Percentiles rank a stretch among this genome's conserved stretches.
Conservation (phyloP, 495 filamentous ascomycete genomes). For the Penicillium simplicissimum region DNA sequence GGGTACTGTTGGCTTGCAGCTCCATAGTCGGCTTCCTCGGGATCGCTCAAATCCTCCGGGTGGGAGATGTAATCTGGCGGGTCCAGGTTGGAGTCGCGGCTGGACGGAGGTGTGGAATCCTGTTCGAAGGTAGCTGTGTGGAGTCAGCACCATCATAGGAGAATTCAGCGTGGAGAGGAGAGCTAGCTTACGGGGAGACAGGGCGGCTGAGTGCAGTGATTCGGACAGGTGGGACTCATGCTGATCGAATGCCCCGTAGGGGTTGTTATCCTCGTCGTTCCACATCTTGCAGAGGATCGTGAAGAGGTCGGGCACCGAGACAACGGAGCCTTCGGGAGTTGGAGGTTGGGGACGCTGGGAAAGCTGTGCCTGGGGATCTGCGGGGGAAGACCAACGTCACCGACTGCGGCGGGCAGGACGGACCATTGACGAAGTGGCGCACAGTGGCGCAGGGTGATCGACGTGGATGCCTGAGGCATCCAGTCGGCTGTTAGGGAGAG, state of each 20-base stretch:
- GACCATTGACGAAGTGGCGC: conserved; percentile 10
- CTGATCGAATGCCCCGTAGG: conserved; percentile 87
- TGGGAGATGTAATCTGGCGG: conserved; percentile 61
- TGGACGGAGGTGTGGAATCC: conserved; percentile 50
- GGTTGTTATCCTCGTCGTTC: conserved; percentile 96
- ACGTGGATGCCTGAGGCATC: background rate
- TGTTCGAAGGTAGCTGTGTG: conserved; percentile 43
- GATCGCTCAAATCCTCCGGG: conserved; percentile 58
- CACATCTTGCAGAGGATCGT: conserved; percentile 36
- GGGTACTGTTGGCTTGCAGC: conserved; percentile 36
- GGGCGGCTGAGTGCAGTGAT: conserved; percentile 65
- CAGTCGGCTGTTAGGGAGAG: too few species aligned
- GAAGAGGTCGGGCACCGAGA: conserved; percentile 21
- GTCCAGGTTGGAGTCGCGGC: conserved; percentile 48
- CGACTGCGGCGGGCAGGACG: conserved; percentile 10
- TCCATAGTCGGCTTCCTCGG: conserved; percentile 52
- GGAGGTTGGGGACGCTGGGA: conserved; percentile 9
- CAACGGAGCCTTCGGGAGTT: conserved; percentile 9
- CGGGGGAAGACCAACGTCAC: conserved; percentile 33
- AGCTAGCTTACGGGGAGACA: conserved; percentile 45
- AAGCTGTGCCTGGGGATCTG: conserved; percentile 30
- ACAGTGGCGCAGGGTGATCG: too few species aligned
- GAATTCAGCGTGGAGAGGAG: conserved; percentile 9
- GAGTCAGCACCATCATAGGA: conserved; percentile 19
- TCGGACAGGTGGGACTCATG: conserved; percentile 76